Base-by-base conservation (phyloP, 371 early-diverging fungal species). In the Mucor plumbeus region DNA sequence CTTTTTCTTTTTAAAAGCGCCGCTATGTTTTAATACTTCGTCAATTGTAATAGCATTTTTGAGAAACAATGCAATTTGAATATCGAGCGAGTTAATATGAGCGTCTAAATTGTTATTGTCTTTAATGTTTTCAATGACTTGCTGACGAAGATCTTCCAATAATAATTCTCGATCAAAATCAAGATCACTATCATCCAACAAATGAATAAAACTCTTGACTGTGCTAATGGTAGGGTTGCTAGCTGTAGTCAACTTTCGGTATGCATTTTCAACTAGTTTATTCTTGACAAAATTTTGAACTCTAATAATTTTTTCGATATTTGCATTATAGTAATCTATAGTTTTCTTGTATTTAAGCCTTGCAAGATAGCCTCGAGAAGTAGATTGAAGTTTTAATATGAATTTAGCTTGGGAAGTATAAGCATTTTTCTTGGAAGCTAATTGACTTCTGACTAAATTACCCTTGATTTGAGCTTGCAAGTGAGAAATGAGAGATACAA, bases 11-110 rank as follows among this genome's bases (percentile, higher is more conserved):
- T 84, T 84, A 55, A 86, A 74, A 0, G 85, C 80, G 0, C 87
- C 79, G 6, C 85, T 87, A 5, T 78, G 82, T 59, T 88, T 91
- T 61, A 92, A 76, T 5, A 97, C 94, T 72, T 97, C 97, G 38
- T 97, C 97, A 43, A 99, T 80, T 10, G 95, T 88, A 61, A 98
- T 95, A 58, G 95, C 94, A 80, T 99, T 99, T 68, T 95, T 92
- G 39, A 99, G 91, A 21, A 99, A 88, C 17, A 99, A 85, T 11
- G 98, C 94, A 67, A 99, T 98, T 76, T 98, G 98, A 64, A 94
- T 91, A 70, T 99, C 99, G 4, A 99, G 84, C 19, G 92, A 91
- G 65, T 90, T 95, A 21, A 99, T 80, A 43, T 94, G 88, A 1
- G 85, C 80, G 67, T 98, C 97, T 11, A 91, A 78, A 43, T 87